Percentiles rank a stretch among this genome's conserved stretches.
Evolutionary conservation across 148 eudicot species (phyloP).

Genomic region (Fagopyrum tataricum): DNA sequence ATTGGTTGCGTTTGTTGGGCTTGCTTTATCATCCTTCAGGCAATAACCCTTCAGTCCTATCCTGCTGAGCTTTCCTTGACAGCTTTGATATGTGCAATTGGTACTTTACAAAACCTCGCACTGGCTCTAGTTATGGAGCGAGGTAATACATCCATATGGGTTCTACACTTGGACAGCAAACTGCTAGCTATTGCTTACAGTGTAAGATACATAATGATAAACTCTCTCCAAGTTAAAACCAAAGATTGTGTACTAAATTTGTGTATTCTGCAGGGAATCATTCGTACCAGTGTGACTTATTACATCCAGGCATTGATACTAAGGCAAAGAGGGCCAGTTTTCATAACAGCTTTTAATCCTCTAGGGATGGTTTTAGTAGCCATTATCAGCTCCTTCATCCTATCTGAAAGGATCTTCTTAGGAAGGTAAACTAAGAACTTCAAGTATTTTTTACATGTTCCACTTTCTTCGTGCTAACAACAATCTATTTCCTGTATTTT

Average conservation of each 20-base stretch:
- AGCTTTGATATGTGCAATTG: conserved; percentile 54
- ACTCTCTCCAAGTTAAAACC: neutral
- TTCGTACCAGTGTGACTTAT: conserved; percentile 58
- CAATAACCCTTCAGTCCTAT: conserved; percentile 55
- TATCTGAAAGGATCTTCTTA: conserved; percentile 47
- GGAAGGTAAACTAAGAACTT: conserved; percentile 85
- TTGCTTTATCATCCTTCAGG: conserved; percentile 34
- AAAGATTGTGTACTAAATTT: neutral
- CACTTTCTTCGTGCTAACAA: conserved; percentile 8
- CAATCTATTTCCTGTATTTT: neutral
- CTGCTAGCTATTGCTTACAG: conserved; percentile 53
- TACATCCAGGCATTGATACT: conserved; percentile 55
- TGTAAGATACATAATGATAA: conserved; percentile 28
- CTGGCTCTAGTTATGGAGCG: conserved; percentile 49
- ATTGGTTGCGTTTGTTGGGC: conserved; percentile 60
- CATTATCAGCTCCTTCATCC: conserved; percentile 46
- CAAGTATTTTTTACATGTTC: too few species aligned
- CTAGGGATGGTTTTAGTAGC: conserved; percentile 75
- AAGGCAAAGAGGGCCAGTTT: conserved; percentile 76
- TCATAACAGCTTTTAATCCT: conserved; percentile 72
- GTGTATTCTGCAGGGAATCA: conserved; percentile 46
- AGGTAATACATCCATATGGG: conserved; percentile 50
- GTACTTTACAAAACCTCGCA: conserved; percentile 42
- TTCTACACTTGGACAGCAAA: conserved; percentile 47
- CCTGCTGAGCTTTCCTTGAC: conserved; percentile 84